Conservation (phyloP, 768 basidiomycete species). For the Termitomyces eurrhizus region DNA sequence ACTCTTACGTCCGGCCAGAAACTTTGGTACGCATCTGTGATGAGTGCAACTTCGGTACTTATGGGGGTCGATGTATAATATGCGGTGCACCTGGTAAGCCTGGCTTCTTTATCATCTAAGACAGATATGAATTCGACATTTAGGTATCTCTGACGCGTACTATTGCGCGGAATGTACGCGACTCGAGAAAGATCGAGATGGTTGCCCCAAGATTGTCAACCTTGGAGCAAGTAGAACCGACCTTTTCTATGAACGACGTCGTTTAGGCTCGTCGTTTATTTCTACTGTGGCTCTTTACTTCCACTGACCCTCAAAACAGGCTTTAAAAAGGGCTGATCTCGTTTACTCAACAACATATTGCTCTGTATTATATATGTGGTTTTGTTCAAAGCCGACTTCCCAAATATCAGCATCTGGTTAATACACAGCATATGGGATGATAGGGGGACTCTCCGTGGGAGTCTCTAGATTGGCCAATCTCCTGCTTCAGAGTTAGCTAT, state of each 20-base stretch:
- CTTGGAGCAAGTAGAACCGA: constrained; percentile 93
- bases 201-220: constrained; percentile 98
- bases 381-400: background rate
- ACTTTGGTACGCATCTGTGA: constrained; percentile 98
- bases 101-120: background rate
- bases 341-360: background rate
- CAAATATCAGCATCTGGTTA: constrained; percentile 7
- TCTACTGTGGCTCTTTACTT: background rate
- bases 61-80: constrained; percentile 96
- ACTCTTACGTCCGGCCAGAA: constrained; percentile 98
- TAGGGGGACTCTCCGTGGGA: constrained; percentile 47
- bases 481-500: constrained; percentile 26
- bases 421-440: constrained; percentile 65
- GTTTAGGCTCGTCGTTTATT: constrained; percentile 54
- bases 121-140: background rate
- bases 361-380: background rate
- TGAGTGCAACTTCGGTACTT: constrained; percentile 99
- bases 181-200: constrained; percentile 95
- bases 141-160: constrained; percentile 98
- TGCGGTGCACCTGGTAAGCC: constrained; percentile 88
- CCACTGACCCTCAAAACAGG: constrained; percentile 32
- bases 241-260: constrained; percentile 86
- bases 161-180: constrained; percentile 98
- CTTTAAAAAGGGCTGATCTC: constrained; percentile 59
- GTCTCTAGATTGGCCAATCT: constrained; percentile 55